Conservation (phyloP, 225 moss, liverwort and hornwort species). For the Marchantia polymorpha region DNA sequence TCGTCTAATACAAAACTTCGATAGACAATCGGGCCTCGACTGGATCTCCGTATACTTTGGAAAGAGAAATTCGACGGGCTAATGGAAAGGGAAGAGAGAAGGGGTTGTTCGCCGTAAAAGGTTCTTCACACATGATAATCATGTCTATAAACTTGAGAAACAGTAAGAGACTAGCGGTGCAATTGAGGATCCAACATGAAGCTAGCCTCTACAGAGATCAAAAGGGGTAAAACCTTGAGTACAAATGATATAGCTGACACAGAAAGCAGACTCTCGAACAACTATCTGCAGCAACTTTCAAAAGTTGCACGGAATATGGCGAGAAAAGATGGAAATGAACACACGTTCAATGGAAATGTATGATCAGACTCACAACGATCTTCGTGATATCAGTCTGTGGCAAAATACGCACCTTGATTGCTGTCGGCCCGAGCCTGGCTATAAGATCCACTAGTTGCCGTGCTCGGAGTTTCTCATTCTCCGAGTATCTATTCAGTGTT, state of each 20-base stretch:
- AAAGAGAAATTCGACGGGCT: too few species aligned
- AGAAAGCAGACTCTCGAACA: background rate
- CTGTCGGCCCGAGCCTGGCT: slow-evolving; percentile 74
- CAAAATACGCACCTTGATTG: slow-evolving; percentile 62
- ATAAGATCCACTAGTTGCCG: slow-evolving; percentile 78
- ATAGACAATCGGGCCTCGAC: too few species aligned
- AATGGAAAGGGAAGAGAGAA: too few species aligned
- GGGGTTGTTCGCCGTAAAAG: too few species aligned
- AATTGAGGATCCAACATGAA: too few species aligned
- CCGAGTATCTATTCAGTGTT: slow-evolving; percentile 44
- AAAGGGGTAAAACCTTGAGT: too few species aligned
- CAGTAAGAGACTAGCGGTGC: too few species aligned
- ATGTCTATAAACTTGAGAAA: too few species aligned
- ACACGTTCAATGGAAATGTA: background rate
- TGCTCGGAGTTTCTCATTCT: slow-evolving; percentile 62
- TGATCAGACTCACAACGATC: background rate
- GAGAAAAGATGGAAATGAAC: background rate
- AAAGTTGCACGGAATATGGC: background rate
- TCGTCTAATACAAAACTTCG: too few species aligned
- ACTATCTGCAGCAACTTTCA: background rate
- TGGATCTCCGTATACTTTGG: too few species aligned
- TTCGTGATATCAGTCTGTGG: background rate
- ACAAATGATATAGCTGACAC: background rate
- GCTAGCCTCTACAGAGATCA: too few species aligned
- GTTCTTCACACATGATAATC: too few species aligned